phyloP scores from a whole-genome alignment of 495 filamentous ascomycete genomes.

The Hyaloscypha finlandica region DNA sequence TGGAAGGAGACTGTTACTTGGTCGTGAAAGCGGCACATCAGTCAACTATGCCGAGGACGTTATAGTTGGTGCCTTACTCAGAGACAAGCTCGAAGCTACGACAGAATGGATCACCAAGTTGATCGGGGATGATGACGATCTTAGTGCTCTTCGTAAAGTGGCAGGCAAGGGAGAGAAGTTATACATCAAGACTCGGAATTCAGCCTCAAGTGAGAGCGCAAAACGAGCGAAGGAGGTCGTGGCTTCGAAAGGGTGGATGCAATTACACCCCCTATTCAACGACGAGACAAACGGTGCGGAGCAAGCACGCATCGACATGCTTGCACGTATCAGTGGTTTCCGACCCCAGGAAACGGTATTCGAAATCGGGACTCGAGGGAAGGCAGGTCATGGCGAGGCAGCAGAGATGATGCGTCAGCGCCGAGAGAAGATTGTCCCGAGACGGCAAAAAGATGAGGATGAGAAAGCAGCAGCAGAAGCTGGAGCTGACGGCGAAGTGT shows the following conservation, averaged over 20 bases:
- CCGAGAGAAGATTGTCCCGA: conserved; percentile 60
- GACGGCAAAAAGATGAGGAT: conserved; percentile 37
- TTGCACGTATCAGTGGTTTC: conserved; percentile 82
- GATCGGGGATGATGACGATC: conserved; percentile 71
- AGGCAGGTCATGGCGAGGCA: conserved; percentile 61
- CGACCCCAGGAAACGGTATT: conserved; percentile 92
- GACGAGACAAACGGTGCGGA: conserved; percentile 63
- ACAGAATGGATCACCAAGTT: conserved; percentile 80
- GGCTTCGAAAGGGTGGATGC: conserved; percentile 63
- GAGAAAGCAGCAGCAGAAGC: conserved; percentile 39
- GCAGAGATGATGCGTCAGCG: conserved; percentile 77
- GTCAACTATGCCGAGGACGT: conserved; percentile 79
- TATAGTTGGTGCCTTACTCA: conserved; percentile 69
- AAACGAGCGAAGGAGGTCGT: conserved; percentile 80
- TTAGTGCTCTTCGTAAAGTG: conserved; percentile 67
- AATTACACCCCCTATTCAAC: conserved; percentile 76
- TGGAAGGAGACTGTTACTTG: conserved; percentile 73
- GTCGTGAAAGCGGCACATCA: conserved; percentile 51
- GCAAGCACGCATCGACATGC: conserved; percentile 76
- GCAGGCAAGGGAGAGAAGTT: conserved; percentile 89
- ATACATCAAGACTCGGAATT: conserved; percentile 85
- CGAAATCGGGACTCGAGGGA: conserved; percentile 77
- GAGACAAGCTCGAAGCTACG: conserved; percentile 68
- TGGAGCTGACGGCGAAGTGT: conserved; percentile 29
- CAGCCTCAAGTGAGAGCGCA: conserved; percentile 83